Conservation (phyloP, 1,284 basidiomycete species). For the Rhodotorula glutinis region DNA sequence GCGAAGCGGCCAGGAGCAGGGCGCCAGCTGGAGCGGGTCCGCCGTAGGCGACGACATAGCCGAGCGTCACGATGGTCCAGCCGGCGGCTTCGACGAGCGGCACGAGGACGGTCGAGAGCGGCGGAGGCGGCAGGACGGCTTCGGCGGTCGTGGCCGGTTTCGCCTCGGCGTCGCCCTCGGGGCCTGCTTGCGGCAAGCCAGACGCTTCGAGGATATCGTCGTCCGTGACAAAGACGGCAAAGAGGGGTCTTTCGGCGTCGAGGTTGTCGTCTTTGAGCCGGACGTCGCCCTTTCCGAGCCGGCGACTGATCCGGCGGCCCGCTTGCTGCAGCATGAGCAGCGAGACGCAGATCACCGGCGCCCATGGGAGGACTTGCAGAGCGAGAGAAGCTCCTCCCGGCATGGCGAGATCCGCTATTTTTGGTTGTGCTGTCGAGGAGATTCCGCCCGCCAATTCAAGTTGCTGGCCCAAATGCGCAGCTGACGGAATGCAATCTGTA, state of each 20-base stretch:
- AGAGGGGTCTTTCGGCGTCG: background rate
- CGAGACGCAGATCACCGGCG: too few species aligned
- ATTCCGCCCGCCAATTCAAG: too few species aligned
- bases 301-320: too few species aligned
- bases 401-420: too few species aligned
- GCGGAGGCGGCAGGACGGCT: slow-evolving; percentile 8
- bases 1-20: background rate
- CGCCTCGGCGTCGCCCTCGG: background rate
- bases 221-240: slow-evolving; percentile 18
- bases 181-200: background rate
- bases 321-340: too few species aligned
- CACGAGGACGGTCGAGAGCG: background rate
- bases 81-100: slow-evolving; percentile 10
- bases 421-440: too few species aligned
- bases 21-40: too few species aligned
- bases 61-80: slow-evolving; percentile 1
- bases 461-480: too few species aligned
- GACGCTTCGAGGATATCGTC: slow-evolving; percentile 13
- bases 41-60: background rate
- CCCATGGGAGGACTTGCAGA: too few species aligned
- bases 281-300: background rate
- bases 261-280: background rate
- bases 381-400: too few species aligned
- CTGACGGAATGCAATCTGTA: too few species aligned
- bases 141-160: background rate